Percentiles rank a stretch among this genome's conserved stretches.
These are phyloP conservation scores for Thielaviopsis ethacetica DNA, from an alignment of 2,329 filamentous ascomycete species.

Conservation along the genomic window DNA sequence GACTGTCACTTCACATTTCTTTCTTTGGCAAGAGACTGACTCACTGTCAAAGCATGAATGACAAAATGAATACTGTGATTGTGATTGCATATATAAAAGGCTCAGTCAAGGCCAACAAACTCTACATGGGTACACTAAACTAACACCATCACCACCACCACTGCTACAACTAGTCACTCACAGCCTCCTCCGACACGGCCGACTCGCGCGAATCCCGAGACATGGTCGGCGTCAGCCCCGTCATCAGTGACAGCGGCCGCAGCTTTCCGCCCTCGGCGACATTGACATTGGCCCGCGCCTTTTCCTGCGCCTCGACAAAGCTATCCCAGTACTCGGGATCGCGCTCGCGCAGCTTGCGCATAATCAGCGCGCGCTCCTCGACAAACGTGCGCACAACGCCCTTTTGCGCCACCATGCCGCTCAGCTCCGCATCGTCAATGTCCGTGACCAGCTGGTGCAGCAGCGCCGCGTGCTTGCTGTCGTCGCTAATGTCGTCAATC, in stretches of 20 bases:
- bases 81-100: background rate
- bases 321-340: slow-evolving; percentile 51
- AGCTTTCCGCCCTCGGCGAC: slow-evolving; percentile 16
- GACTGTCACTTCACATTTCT: no score
- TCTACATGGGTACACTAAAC: no score
- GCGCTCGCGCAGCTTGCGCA: slow-evolving; percentile 34
- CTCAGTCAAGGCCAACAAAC: slow-evolving; percentile 1
- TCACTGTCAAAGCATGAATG: no score
- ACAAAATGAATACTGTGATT: background rate
- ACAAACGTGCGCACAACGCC: slow-evolving; percentile 47
- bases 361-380: slow-evolving; percentile 35
- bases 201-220: slow-evolving; percentile 1
- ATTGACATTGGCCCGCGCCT: slow-evolving; percentile 37
- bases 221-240: slow-evolving; percentile 1
- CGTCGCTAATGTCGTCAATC: slow-evolving; percentile 31
- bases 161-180: slow-evolving; percentile 20
- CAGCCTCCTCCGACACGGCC: slow-evolving; percentile 22
- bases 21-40: no score
- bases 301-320: slow-evolving; percentile 46
- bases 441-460: slow-evolving; percentile 48
- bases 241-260: slow-evolving; percentile 12
- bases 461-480: slow-evolving; percentile 33
- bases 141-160: background rate
- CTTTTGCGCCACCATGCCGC: slow-evolving; percentile 34
- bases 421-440: slow-evolving; percentile 41